Evolutionary conservation across 176 grass and related monocot species (phyloP), one percentile per base, ranked within the genome.

Genomic region (Canna indica): DNA sequence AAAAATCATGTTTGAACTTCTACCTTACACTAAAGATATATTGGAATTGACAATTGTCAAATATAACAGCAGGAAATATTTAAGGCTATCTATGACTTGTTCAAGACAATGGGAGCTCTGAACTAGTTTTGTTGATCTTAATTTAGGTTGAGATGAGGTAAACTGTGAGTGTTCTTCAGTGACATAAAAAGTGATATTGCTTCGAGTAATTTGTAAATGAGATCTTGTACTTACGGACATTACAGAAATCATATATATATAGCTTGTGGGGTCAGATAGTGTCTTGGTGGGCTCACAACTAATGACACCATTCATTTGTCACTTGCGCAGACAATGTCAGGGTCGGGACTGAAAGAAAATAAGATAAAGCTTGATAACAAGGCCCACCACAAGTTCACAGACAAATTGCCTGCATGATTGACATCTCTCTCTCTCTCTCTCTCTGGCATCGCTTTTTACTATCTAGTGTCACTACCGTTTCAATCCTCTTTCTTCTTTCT

Each of bases 291-390:
- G 47, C 38, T 52, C 53, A 76, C 48, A 60, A 50, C 64, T 31
- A 72, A 69, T 74, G 80, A 72, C 80, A 72, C 73, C 65, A 63
- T 72, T 77, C 20, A 82, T 48, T 82, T 77, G 54, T 82, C 80
- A 71, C 62, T 82, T 47, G 56, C 61, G 72, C 56, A 76, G 73
- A 72, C 80, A 72, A 64, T 59, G 72, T 64, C 72, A 32, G 65
- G 61, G 50, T 59, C 71, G 75, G 67, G 32, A 77, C 73, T 81
- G 27, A 38, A 46, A 75, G 75, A 46, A 47, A 59, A 62, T 53
- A 34, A 44, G 63, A 53, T 47, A 72, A 54, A 75, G 15, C 30
- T 71, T 45, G 66, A 72, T 67, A 77, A 33, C 20, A 38, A 64
- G 58, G 66, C 74, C 52, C 59, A 75, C 52, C 38, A 50, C 27